A percentile compares a stretch with the other conserved stretches of the same genome.
Conservation (phyloP, 2,329 filamentous ascomycete species). For the Phialophora expanda region DNA sequence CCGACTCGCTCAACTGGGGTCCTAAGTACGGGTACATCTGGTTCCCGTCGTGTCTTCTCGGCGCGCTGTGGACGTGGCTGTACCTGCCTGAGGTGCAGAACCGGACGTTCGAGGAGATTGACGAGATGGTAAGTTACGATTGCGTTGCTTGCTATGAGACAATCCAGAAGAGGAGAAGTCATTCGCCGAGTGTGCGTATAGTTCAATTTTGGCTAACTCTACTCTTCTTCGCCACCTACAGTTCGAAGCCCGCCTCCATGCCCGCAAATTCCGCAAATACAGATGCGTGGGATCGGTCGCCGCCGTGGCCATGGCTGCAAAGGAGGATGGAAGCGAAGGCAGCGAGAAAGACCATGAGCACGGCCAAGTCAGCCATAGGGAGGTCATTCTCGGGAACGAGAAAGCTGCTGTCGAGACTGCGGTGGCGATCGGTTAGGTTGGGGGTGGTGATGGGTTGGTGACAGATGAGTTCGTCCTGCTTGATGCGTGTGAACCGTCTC, state of each 20-base stretch:
- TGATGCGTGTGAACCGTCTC: too few species aligned
- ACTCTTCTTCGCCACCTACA: conserved; percentile 25
- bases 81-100: conserved; percentile 62
- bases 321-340: conserved; percentile 20
- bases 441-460: background rate
- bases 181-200: background rate
- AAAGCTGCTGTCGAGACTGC: conserved; percentile 52
- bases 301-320: conserved; percentile 33
- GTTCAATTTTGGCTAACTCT: conserved; percentile 14
- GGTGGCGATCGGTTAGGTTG: conserved; percentile 27
- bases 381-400: conserved; percentile 26
- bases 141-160: background rate
- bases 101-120: conserved; percentile 41
- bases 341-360: conserved; percentile 31
- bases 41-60: conserved; percentile 42
- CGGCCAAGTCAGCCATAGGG: conserved; percentile 27
- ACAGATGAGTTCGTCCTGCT: background rate
- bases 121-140: conserved; percentile 38
- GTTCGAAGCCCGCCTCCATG: conserved; percentile 48
- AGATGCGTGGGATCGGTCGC: conserved; percentile 43
- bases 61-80: conserved; percentile 30
- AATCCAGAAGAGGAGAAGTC: background rate
- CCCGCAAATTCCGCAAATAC: conserved; percentile 47
- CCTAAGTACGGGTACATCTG: conserved; percentile 65
- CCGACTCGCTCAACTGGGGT: conserved; percentile 60